Evolutionary conservation across 345 rosid species (phyloP).

Genomic region (Moringa oleifera): DNA sequence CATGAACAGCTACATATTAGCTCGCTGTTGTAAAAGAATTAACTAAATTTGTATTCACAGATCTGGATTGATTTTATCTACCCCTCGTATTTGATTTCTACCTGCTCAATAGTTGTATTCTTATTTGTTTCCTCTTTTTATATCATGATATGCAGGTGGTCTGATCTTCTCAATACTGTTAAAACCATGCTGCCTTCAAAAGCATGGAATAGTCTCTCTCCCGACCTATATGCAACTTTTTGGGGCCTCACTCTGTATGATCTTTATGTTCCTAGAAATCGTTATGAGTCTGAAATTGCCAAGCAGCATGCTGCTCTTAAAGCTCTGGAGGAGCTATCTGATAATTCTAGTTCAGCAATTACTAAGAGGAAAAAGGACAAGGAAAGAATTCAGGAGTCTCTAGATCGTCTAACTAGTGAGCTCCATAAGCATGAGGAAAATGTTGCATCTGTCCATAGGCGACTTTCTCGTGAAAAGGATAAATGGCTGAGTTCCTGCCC

Average conservation of each 20-base stretch:
- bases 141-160: constrained; percentile 68
- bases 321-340: constrained; percentile 89
- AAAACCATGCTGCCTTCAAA: constrained; percentile 86
- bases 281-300: constrained; percentile 92
- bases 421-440: constrained; percentile 85
- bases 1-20: constrained; percentile 1
- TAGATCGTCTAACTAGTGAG: constrained; percentile 84
- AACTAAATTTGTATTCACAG: no score
- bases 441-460: constrained; percentile 86
- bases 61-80: background rate
- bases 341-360: constrained; percentile 92
- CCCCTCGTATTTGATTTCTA: no score
- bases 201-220: constrained; percentile 99
- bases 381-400: constrained; percentile 97
- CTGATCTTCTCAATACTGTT: constrained; percentile 80
- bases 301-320: constrained; percentile 95
- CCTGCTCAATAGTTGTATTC: background rate
- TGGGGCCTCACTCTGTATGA: constrained; percentile 99
- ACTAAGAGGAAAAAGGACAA: constrained; percentile 97
- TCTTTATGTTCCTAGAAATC: constrained; percentile 88
- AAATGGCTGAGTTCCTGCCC: constrained; percentile 98
- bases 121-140: constrained; percentile 5
- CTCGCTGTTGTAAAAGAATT: no score
- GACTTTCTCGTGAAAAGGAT: constrained; percentile 93
- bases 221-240: constrained; percentile 92